Evolutionary conservation across 805 yeast genomes (phyloP).

Genomic region (Candida fluviatilis): DNA sequence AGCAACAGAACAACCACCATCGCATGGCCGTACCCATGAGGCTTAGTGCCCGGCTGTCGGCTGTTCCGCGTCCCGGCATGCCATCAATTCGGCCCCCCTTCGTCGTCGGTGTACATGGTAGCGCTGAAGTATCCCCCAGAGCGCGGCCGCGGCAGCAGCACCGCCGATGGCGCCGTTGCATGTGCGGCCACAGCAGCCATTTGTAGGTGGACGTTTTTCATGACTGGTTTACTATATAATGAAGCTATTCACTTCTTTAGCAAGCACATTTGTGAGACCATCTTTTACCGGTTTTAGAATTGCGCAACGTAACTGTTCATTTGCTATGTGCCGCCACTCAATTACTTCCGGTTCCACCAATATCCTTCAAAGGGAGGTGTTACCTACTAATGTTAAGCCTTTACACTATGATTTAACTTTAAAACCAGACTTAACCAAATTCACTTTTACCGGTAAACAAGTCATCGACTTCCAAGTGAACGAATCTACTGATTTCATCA

Average conservation of each 20-base stretch:
- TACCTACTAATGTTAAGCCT: constrained; percentile 42
- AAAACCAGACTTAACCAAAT: constrained; percentile 47
- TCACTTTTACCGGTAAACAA: constrained; percentile 55
- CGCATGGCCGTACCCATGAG: too few relatives aligned
- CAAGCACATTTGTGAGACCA: not conserved
- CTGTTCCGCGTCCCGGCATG: too few relatives aligned
- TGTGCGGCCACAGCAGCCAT: not conserved
- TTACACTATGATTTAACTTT: constrained; percentile 35
- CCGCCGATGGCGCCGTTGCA: not conserved
- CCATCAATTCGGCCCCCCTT: too few relatives aligned
- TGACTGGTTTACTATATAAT: not conserved
- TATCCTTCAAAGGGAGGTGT: constrained; percentile 31
- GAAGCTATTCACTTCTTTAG: not conserved
- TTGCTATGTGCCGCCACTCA: constrained; percentile 11
- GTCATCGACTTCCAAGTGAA: constrained; percentile 51
- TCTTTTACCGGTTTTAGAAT: too few relatives aligned
- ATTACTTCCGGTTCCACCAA: constrained; percentile 9
- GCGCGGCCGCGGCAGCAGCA: too few relatives aligned
- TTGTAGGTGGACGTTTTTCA: not conserved
- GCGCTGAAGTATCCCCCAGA: too few relatives aligned
- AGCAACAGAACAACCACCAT: too few relatives aligned
- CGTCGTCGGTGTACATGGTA: too few relatives aligned
- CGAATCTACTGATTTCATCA: constrained; percentile 42
- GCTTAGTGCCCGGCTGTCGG: too few relatives aligned
- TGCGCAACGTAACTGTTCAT: constrained; percentile 4